phyloP scores from a whole-genome alignment of 306 rosid species.

The Cercis canadensis region DNA sequence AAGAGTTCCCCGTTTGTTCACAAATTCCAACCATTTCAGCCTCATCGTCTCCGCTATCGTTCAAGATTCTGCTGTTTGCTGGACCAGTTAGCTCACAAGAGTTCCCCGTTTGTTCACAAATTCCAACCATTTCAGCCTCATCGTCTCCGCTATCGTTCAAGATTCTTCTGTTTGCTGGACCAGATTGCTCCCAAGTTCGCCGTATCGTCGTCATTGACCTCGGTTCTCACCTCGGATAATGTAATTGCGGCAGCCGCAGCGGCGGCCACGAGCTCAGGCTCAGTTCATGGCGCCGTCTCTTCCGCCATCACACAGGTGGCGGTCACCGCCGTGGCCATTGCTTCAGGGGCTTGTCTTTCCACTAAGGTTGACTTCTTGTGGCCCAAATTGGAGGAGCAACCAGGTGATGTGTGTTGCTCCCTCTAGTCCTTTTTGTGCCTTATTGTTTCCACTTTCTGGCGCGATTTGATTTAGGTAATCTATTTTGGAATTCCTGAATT shows the following conservation, averaged over 20 bases:
- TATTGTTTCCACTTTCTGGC: neutral
- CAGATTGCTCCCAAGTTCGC: constrained; percentile 50
- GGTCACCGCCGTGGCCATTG: constrained; percentile 94
- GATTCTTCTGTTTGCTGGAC: constrained; percentile 59
- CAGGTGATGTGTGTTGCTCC: constrained; percentile 53
- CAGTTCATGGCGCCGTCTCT: constrained; percentile 82
- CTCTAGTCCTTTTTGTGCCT: neutral
- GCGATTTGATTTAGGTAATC: neutral
- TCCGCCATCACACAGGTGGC: constrained; percentile 97
- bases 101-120: constrained; percentile 44
- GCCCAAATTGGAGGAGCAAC: constrained; percentile 85
- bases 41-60: constrained; percentile 42
- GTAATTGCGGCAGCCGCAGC: constrained; percentile 80
- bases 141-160: constrained; percentile 39
- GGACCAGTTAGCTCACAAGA: constrained; percentile 48
- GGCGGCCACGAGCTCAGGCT: constrained; percentile 49
- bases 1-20: constrained; percentile 48
- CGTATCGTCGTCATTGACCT: constrained; percentile 63
- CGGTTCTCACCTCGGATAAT: constrained; percentile 66
- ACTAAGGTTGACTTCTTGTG: constrained; percentile 91
- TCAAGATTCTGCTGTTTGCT: constrained; percentile 59
- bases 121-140: constrained; percentile 45
- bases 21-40: constrained; percentile 42
- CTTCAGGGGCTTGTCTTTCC: constrained; percentile 98
- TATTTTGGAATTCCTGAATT: neutral